Evolutionary conservation across 208 protist genomes (phyloP), one percentile per base, ranked within the genome.

Genomic region (Acanthamoeba triangularis): DNA sequence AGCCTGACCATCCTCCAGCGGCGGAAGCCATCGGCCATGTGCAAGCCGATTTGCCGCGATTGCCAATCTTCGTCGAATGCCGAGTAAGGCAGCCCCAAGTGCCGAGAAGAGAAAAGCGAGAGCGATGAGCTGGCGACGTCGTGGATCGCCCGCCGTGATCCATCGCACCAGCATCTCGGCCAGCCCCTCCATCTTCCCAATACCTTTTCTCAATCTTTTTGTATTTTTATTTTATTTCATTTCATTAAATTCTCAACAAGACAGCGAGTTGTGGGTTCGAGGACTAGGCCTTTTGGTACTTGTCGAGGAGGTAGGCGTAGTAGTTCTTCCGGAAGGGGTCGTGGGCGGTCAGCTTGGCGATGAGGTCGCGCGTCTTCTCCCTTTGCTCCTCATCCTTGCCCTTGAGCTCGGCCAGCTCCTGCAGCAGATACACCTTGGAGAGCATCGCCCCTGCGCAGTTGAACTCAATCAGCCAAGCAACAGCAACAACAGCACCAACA

Each of bases 401-500:
- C 35, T 47, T 84, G 37, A 54, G 13, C 16, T 56, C 76, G 7
- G 37, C 37, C 84, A 69, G 52, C 59, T 90, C 84, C 56, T 90
- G 54, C 84, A 90, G 59, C 47, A 90, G 59, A 25, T 37, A 72
- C 84, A 90, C 84, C 84, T 90, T 90, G 84, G 84, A 90, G 16
- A 90, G 52, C 84, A 90, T 90, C 35, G 84, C 84, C 84, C 84
- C 59, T 90, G 44, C 76, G 28, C 47, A 8, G 44, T 7, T 6
- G 20, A n/a, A 87, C 28, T 6, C 23, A 61, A 23, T 2, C 49
- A 35, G 3, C 30, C n/a, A 76, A 20, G 33, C 25, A 76, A 14
- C 30, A 37, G 13, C 30, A 76, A 37, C 13, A 37, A 76, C 25
- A 7, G 23, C 30, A 76, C 7, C 41, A 85, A 23, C 76, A 85